These are phyloP conservation scores for Fusarium tricinctum DNA, from an alignment of 2,329 filamentous ascomycete species.

Conservation along the genomic window DNA sequence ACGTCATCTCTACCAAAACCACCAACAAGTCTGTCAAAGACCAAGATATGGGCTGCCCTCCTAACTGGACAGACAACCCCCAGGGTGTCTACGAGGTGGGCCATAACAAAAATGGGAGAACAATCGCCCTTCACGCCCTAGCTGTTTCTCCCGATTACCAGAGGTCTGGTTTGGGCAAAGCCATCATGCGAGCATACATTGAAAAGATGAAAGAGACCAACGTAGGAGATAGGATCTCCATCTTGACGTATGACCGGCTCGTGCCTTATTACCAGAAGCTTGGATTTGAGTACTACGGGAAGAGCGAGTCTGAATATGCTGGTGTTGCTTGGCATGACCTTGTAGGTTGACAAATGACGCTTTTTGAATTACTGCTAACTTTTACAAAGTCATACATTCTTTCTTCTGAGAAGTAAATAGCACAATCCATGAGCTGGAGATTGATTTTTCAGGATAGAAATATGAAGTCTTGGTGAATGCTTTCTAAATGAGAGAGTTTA, in stretches of 20 bases:
- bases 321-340: conserved; percentile 52
- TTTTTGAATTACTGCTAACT: neutral
- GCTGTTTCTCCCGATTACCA: conserved; percentile 48
- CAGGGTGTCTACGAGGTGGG: conserved; percentile 36
- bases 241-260: conserved; percentile 51
- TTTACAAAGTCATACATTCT: conserved; percentile 16
- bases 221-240: conserved; percentile 47
- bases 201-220: conserved; percentile 36
- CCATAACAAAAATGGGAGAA: conserved; percentile 45
- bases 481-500: no score
- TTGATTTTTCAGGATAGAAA: no score
- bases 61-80: conserved; percentile 44
- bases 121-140: conserved; percentile 50
- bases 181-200: conserved; percentile 45
- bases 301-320: conserved; percentile 50
- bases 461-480: no score
- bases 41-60: conserved; percentile 49
- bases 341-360: conserved; percentile 25
- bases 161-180: conserved; percentile 48
- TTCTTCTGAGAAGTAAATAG: neutral
- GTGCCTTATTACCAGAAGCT: conserved; percentile 51
- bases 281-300: conserved; percentile 52
- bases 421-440: no score
- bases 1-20: conserved; percentile 50
- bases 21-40: conserved; percentile 41